Conservation (phyloP, 2,329 filamentous ascomycete species). For the Scedosporium dehoogii region DNA sequence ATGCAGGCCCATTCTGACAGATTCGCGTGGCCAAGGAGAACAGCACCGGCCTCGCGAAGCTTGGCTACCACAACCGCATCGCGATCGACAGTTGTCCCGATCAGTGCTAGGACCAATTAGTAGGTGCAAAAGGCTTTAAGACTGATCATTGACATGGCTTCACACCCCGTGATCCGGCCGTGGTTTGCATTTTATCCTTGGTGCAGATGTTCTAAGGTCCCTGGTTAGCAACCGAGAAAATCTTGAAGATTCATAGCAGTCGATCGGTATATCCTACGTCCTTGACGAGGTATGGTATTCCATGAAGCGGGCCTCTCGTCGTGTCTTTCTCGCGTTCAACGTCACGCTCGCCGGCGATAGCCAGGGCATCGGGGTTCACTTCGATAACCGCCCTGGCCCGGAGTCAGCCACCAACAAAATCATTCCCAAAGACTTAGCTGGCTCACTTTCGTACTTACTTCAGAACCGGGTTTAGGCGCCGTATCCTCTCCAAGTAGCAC, state of each 20-base stretch:
- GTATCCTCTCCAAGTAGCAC: neutral
- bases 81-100: conserved; percentile 56
- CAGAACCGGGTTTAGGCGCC: neutral
- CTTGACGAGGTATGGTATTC: conserved; percentile 67
- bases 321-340: conserved; percentile 44
- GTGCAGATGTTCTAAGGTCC: conserved; percentile 48
- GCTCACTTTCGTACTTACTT: neutral
- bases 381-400: conserved; percentile 45
- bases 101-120: conserved; percentile 39
- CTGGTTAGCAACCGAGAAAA: neutral
- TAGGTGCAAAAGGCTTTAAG: neutral
- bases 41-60: conserved; percentile 54
- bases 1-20: conserved; percentile 69
- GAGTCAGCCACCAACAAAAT: neutral
- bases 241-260: neutral
- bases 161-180: conserved; percentile 45
- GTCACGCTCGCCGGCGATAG: conserved; percentile 52
- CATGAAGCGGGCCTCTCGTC: conserved; percentile 58
- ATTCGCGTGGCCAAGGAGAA: conserved; percentile 61
- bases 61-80: conserved; percentile 55
- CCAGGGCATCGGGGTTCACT: conserved; percentile 55
- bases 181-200: conserved; percentile 63
- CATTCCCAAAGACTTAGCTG: neutral
- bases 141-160: neutral
- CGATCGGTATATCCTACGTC: conserved; percentile 26